Evolutionary conservation across 148 eudicot genomes (phyloP), one percentile per base, ranked within the genome.

Genomic region (Limonium bicolor): DNA sequence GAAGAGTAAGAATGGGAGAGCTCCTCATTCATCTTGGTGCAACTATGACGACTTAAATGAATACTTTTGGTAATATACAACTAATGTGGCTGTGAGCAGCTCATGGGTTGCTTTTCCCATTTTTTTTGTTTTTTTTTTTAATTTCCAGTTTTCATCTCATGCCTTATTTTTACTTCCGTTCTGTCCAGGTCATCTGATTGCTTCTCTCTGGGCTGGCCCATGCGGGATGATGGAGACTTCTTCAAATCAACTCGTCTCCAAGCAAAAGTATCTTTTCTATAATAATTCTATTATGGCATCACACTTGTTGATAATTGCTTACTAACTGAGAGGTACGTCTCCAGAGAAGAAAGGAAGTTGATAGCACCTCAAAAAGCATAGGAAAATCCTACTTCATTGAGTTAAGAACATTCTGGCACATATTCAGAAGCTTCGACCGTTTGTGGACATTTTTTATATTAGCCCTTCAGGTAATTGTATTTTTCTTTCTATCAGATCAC

Each of bases 171-270:
- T 31, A 22, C 30, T 20, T 28, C 16, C 23, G 55, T 45, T 59
- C n/a, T n/a, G n/a, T 65, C 46, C 27, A 79, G 87, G 87, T 79
- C 78, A 49, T 70, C 57, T 37, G 66, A 68, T 60, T 79, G 82
- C 64, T 79, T 79, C 59, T 62, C 71, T 29, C 54, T 79, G 37
- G 67, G 82, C 26, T 79, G 87, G 87, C 87, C 87, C 12, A 74
- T 79, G 87, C 82, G 80, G 36, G 82, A 70, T 58, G 82, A 75
- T 79, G 73, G 78, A 36, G 78, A 71, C 60, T 79, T 74, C 68
- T 79, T 79, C 57, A n/a, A n/a, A n/a, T n/a, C n/a, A n/a, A n/a
- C n/a, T n/a, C n/a, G n/a, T n/a, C n/a, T n/a, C n/a, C n/a, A n/a
- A n/a, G n/a, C n/a, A n/a, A n/a, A n/a, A n/a, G n/a, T 46, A 65